A percentile compares a stretch with the other conserved stretches of the same genome.
phyloP scores from a whole-genome alignment of 2,329 filamentous ascomycete genomes.

The Cladosporium oxysporum region DNA sequence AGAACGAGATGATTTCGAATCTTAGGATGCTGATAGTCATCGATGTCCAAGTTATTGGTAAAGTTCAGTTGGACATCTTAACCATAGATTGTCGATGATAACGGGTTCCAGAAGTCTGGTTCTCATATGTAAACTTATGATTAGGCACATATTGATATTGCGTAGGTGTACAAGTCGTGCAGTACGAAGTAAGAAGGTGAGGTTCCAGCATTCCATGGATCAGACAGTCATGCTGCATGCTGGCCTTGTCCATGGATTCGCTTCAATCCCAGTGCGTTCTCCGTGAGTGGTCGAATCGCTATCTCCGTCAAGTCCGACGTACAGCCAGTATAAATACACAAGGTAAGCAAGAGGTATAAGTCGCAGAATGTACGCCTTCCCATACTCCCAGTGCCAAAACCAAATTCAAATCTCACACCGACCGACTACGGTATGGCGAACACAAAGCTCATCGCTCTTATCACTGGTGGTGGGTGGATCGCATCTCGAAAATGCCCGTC shows the following conservation, averaged over 20 bases:
- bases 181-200: neutral
- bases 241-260: neutral
- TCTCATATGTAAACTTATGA: neutral
- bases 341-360: neutral
- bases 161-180: neutral
- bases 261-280: neutral
- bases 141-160: neutral
- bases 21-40: neutral
- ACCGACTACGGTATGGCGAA: neutral
- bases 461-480: constrained; percentile 41
- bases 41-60: neutral
- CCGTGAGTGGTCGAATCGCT: neutral
- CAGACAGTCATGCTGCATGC: neutral
- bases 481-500: neutral
- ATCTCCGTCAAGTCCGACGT: neutral
- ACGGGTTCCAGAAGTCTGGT: neutral
- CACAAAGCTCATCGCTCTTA: constrained; percentile 36
- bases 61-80: neutral
- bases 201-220: neutral
- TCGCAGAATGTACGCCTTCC: neutral
- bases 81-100: neutral
- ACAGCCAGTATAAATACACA: neutral
- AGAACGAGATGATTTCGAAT: neutral
- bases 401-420: neutral
- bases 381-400: fast-evolving